phyloP scores from a whole-genome alignment of 2,329 filamentous ascomycete genomes.

The Pyrenophora teres region DNA sequence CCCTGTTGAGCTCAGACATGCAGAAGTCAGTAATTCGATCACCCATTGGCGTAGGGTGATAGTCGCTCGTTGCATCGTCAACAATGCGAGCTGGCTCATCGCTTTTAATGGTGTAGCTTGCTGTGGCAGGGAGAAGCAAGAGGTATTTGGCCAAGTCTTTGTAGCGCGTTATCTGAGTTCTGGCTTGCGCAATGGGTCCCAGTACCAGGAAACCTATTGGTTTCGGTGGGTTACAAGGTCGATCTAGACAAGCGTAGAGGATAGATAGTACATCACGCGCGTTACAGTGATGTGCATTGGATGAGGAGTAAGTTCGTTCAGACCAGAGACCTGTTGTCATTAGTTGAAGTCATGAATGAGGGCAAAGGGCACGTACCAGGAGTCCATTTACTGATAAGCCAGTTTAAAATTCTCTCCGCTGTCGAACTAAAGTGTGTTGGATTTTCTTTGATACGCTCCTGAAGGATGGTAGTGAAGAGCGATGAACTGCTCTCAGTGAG shows the following conservation, averaged over 20 bases:
- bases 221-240: conserved; percentile 35
- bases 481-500: conserved; percentile 79
- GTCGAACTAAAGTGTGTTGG: conserved; percentile 70
- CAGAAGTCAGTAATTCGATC: conserved; percentile 52
- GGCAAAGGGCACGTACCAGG: conserved; percentile 63
- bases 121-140: conserved; percentile 45
- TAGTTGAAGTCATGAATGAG: conserved; percentile 4
- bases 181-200: conserved; percentile 52
- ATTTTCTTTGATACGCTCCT: conserved; percentile 67
- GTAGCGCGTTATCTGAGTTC: conserved; percentile 49
- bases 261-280: conserved; percentile 70
- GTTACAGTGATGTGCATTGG: conserved; percentile 66
- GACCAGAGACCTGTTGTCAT: conserved; percentile 48
- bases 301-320: conserved; percentile 69
- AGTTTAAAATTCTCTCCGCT: conserved; percentile 74
- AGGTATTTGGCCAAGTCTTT: conserved; percentile 55
- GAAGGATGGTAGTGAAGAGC: conserved; percentile 72
- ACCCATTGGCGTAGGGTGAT: conserved; percentile 30
- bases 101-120: conserved; percentile 10
- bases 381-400: conserved; percentile 82
- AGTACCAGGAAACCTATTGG: conserved; percentile 42
- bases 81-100: neutral
- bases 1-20: conserved; percentile 52
- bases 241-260: conserved; percentile 71
- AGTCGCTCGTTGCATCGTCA: conserved; percentile 19